Evolutionary conservation across 768 basidiomycete species (phyloP), one percentile per base, ranked within the genome.

Genomic region (Phallus indusiatus): DNA sequence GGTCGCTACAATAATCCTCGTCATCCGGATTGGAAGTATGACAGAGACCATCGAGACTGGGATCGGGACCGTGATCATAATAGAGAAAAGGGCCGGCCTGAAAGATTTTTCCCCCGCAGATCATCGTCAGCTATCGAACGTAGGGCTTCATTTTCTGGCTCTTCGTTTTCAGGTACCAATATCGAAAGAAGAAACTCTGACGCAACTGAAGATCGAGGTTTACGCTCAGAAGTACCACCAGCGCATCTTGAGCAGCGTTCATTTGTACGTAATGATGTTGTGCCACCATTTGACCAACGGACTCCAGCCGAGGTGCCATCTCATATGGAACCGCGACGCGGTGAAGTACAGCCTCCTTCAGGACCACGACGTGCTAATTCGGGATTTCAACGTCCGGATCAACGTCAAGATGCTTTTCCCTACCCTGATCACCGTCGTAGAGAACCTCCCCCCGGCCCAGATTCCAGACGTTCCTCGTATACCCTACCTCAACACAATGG

Each of bases 11-110:
- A 51, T 52, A 9, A 21, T 16, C 36, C 49, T 35, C 57, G 57
- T 14, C 37, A 59, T 28, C 37, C 57, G 50, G 57, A 59, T 28
- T 51, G 47, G 50, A 51, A 28, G 18, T 59, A 52, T 50, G 57
- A 59, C 21, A 59, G 57, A 24, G 57, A 59, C n/a, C 42, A 42
- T 59, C 57, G 57, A 12, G 48, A 59, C 14, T 59, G 57, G 57
- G 24, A 18, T 52, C 49, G 57, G 52, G 50, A 35, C 4, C 16
- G 56, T 20, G 56, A 33, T 47, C n/a, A n/a, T n/a, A n/a, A 57
- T 24, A n/a, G 56, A 14, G 56, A 57, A 33, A 47, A 36, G 46
- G 49, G 52, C 10, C 48, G 57, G 33, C 48, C 34, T 17, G 57
- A 59, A 20, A 59, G 57, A 53, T 28, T 3, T 28, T 7, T 28